phyloP scores from a whole-genome alignment of 257 asterid species.

The Gentiana macrophylla region DNA sequence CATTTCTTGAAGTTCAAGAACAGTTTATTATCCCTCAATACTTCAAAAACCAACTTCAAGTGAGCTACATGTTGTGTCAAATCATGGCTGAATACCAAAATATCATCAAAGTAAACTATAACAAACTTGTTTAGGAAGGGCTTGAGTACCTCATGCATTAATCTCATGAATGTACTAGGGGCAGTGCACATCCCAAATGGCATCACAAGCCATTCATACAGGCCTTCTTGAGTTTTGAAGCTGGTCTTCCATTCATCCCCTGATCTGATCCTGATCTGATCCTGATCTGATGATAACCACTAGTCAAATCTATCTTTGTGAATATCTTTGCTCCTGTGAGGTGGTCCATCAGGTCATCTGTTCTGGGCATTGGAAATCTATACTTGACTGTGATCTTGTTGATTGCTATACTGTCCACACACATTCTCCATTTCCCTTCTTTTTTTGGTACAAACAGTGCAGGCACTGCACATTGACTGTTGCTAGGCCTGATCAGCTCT shows the following conservation, averaged over 20 bases:
- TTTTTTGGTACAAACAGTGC: too few relatives aligned
- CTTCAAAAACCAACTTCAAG: not conserved
- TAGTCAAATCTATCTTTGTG: not conserved
- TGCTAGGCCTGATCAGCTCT: not conserved
- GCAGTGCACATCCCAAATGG: too few relatives aligned
- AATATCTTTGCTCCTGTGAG: not conserved
- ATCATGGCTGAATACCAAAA: not conserved
- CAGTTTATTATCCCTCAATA: too few relatives aligned
- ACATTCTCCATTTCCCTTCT: too few relatives aligned
- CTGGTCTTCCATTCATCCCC: slow-evolving; percentile 8
- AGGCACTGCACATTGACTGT: not conserved
- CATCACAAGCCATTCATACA: not conserved
- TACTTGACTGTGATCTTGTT: not conserved
- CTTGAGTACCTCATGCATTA: not conserved
- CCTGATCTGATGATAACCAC: not conserved
- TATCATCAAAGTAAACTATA: too few relatives aligned
- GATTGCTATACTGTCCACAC: not conserved
- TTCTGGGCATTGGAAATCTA: too few relatives aligned
- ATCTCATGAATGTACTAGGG: not conserved
- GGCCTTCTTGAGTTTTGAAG: not conserved
- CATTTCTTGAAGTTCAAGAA: too few relatives aligned
- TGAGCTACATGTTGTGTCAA: not conserved
- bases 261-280: not conserved
- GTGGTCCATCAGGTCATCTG: not conserved
- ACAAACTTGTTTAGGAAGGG: too few relatives aligned